A percentile compares a stretch with the other conserved stretches of the same genome.
phyloP scores from a whole-genome alignment of 805 yeast genomes.

The Scheffersomyces ergatensis region DNA sequence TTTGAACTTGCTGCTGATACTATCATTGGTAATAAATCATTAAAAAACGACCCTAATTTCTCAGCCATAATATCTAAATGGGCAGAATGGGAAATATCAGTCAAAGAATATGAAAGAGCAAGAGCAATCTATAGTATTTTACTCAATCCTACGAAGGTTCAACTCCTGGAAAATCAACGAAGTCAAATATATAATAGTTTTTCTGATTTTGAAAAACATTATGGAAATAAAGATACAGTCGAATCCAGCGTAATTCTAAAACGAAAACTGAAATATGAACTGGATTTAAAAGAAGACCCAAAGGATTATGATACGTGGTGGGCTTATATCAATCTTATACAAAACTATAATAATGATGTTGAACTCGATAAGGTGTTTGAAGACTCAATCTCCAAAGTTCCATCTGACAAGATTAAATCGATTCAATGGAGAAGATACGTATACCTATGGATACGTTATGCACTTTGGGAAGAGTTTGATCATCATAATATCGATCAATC shows the following conservation, averaged over 20 bases:
- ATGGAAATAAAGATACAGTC: slow-evolving; percentile 55
- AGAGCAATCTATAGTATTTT: slow-evolving; percentile 56
- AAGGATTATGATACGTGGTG: slow-evolving; percentile 81
- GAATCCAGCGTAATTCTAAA: slow-evolving; percentile 51
- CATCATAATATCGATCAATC: slow-evolving; percentile 43
- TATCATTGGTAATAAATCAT: slow-evolving; percentile 19
- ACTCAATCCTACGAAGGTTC: slow-evolving; percentile 23
- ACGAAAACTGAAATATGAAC: slow-evolving; percentile 56
- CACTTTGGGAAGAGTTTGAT: slow-evolving; percentile 58
- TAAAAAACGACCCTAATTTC: slow-evolving; percentile 17
- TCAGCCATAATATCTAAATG: slow-evolving; percentile 48
- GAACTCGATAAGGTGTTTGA: slow-evolving; percentile 30
- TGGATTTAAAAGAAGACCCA: slow-evolving; percentile 44
- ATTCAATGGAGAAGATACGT: slow-evolving; percentile 67
- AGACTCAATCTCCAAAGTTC: slow-evolving; percentile 41
- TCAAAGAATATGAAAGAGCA: slow-evolving; percentile 61
- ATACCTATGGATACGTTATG: slow-evolving; percentile 66
- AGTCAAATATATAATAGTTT: slow-evolving; percentile 37
- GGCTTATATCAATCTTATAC: slow-evolving; percentile 57
- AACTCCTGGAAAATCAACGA: slow-evolving; percentile 25
- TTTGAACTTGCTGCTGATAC: slow-evolving; percentile 67
- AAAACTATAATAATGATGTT: slow-evolving; percentile 24
- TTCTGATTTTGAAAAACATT: slow-evolving; percentile 62
- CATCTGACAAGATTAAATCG: slow-evolving; percentile 22
- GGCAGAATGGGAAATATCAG: slow-evolving; percentile 69